phyloP scores from a whole-genome alignment of 139 green algal genomes.

The Zygnema circumcarinatum region DNA sequence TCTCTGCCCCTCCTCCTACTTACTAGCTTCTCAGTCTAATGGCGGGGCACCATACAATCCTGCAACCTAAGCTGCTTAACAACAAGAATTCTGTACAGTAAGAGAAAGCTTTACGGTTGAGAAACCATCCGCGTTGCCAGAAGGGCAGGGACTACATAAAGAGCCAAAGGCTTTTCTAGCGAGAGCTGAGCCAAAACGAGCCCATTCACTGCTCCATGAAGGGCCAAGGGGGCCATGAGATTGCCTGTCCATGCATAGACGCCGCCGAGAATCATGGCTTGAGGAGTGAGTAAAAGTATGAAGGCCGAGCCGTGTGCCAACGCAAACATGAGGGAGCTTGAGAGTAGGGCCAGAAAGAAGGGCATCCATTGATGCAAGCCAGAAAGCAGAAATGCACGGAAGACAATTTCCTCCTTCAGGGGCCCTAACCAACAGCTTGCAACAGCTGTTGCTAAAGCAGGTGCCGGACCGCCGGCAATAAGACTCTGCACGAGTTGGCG shows the following conservation, averaged over 20 bases:
- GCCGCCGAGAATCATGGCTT: neutral
- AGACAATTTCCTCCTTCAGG: conserved; percentile 18
- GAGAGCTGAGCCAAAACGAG: neutral
- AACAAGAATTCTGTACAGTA: too few species aligned
- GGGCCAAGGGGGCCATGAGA: conserved; percentile 15
- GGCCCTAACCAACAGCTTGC: neutral
- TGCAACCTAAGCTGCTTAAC: too few species aligned
- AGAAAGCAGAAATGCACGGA: neutral
- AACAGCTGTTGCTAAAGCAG: neutral
- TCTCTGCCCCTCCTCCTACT: too few species aligned
- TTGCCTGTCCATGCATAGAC: conserved; percentile 15
- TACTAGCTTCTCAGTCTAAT: too few species aligned
- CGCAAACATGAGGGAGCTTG: neutral
- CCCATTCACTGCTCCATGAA: neutral
- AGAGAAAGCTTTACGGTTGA: too few species aligned
- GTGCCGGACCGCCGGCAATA: neutral
- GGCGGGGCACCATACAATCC: too few species aligned
- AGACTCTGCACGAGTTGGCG: neutral
- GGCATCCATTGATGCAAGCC: conserved; percentile 3
- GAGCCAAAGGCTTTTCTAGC: neutral
- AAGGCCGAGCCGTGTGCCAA: neutral
- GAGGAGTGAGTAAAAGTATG: neutral
- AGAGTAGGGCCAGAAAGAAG: neutral
- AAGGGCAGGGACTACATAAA: neutral
- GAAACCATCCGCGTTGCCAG: too few species aligned